phyloP scores from a whole-genome alignment of 768 basidiomycete genomes.

The Lactarius akahatsu region DNA sequence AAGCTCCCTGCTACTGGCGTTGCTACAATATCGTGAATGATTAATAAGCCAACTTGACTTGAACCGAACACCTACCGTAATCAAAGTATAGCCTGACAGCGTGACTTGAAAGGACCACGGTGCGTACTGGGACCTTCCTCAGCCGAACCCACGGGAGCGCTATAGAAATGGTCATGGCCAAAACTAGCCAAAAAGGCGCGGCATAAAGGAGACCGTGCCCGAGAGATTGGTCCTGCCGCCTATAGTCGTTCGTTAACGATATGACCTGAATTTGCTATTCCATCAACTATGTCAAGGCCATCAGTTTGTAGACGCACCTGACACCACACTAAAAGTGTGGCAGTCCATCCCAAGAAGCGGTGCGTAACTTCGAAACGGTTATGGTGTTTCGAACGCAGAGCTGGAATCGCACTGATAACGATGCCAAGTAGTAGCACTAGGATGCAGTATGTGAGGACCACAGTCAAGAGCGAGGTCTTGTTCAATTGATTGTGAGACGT shows the following conservation, averaged over 20 bases:
- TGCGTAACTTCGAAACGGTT: conserved; percentile 56
- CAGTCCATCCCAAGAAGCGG: conserved; percentile 58
- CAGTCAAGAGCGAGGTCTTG: conserved; percentile 48
- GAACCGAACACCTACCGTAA: conserved; percentile 44
- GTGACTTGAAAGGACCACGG: conserved; percentile 54
- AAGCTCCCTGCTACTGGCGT: conserved; percentile 39
- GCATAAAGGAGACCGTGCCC: conserved; percentile 45
- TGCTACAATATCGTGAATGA: conserved; percentile 30
- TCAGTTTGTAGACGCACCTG: conserved; percentile 40
- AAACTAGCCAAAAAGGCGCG: conserved; percentile 56
- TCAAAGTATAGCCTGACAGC: conserved; percentile 60
- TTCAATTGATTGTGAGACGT: conserved; percentile 28
- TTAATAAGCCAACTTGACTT: conserved; percentile 23
- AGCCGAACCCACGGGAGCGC: conserved; percentile 61
- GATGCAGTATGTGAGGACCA: conserved; percentile 53
- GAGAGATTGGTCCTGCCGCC: conserved; percentile 38
- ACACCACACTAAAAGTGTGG: conserved; percentile 53
- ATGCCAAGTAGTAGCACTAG: conserved; percentile 49
- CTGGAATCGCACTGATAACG: conserved; percentile 52
- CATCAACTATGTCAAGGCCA: not conserved
- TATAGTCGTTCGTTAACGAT: conserved; percentile 55
- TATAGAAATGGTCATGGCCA: conserved; percentile 54
- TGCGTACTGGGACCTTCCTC: conserved; percentile 52
- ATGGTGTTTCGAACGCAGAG: conserved; percentile 47
- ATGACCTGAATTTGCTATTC: conserved; percentile 40